Percentiles rank a stretch among this genome's conserved stretches.
These are phyloP conservation scores for Artemisia argyi DNA, from an alignment of 129 eudicot genomes.

Conservation along the genomic window DNA sequence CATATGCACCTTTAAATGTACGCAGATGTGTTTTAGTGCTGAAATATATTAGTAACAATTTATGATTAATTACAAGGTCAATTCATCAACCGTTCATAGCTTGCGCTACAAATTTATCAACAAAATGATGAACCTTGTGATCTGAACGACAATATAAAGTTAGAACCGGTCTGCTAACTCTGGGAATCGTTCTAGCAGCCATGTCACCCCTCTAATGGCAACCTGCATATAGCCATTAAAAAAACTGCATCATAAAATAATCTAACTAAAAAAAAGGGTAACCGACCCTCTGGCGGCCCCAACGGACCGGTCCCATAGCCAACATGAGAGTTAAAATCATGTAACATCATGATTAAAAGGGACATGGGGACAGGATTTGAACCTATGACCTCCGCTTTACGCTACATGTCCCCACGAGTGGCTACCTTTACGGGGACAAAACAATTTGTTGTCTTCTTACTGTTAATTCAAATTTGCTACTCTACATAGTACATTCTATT, in stretches of 20 bases:
- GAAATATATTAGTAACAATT: not conserved
- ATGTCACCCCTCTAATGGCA: slow-evolving; percentile 81
- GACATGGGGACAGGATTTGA: too few species aligned
- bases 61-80: not conserved
- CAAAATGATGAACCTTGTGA: not conserved
- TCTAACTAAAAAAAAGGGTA: too few species aligned
- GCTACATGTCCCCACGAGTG: too few species aligned
- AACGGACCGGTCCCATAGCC: too few species aligned
- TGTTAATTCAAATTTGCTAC: too few species aligned
- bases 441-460: too few species aligned
- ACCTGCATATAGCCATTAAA: slow-evolving; percentile 43
- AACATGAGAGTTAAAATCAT: too few species aligned
- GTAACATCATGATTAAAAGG: too few species aligned
- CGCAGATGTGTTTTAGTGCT: not conserved
- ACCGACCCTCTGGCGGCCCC: too few species aligned
- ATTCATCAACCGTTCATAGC: slow-evolving; percentile 2
- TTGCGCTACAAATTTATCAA: slow-evolving; percentile 11
- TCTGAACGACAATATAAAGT: not conserved
- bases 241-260: not conserved
- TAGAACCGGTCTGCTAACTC: slow-evolving; percentile 64
- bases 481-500: not conserved
- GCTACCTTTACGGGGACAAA: too few species aligned
- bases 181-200: slow-evolving; percentile 91
- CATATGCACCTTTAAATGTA: too few species aligned
- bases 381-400: too few species aligned